Conservation (phyloP, 1,284 basidiomycete species). For the Clitocybe nebularis region DNA sequence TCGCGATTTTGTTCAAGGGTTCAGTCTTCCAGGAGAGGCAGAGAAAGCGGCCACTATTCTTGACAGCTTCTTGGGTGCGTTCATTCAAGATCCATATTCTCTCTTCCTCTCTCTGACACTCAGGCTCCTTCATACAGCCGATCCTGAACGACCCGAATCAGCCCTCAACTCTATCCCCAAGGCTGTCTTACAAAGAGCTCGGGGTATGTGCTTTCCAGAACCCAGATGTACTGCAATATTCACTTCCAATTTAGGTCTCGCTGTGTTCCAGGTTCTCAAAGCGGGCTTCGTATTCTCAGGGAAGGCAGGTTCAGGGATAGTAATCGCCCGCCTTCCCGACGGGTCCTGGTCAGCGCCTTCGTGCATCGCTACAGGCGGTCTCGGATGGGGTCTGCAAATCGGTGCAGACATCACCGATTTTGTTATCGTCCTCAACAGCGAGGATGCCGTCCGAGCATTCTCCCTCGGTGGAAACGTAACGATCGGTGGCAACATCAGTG, state of each 20-base stretch:
- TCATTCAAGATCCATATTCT: not conserved
- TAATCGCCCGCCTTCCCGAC: constrained; percentile 91
- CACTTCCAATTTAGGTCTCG: constrained; percentile 62
- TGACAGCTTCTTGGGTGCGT: constrained; percentile 81
- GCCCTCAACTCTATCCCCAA: constrained; percentile 96
- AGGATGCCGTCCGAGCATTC: constrained; percentile 95
- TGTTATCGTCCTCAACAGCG: constrained; percentile 93
- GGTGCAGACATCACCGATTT: constrained; percentile 89
- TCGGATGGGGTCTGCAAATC: constrained; percentile 95
- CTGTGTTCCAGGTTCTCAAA: constrained; percentile 92
- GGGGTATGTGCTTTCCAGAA: constrained; percentile 51
- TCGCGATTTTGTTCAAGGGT: constrained; percentile 75
- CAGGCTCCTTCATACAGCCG: too few relatives aligned
- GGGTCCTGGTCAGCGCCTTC: constrained; percentile 97
- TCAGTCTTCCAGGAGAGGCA: constrained; percentile 83
- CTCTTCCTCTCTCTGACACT: constrained; percentile 4
- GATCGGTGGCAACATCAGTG: constrained; percentile 85
- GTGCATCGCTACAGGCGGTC: constrained; percentile 95
- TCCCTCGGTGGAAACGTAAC: constrained; percentile 95
- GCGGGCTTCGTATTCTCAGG: constrained; percentile 96
- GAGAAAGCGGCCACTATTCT: constrained; percentile 92
- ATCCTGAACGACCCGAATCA: constrained; percentile 84
- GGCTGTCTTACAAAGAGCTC: constrained; percentile 84
- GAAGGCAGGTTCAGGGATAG: constrained; percentile 91
- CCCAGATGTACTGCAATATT: not conserved